These are phyloP conservation scores for Spathaspora arborariae DNA, from an alignment of 805 yeast species.

Conservation along the genomic window DNA sequence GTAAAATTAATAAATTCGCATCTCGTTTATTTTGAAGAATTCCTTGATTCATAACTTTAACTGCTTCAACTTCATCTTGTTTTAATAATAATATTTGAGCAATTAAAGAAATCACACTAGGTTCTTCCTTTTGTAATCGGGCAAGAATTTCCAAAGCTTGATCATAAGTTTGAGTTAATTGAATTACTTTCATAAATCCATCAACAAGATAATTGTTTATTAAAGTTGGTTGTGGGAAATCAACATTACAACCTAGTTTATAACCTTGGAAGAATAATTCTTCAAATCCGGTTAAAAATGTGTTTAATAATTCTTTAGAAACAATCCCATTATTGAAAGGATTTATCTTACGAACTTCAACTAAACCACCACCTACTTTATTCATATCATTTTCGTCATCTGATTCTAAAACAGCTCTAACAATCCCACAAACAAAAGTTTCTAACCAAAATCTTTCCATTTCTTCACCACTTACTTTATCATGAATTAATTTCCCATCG, in stretches of 20 bases:
- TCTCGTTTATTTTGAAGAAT: conserved; percentile 48
- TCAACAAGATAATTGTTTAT: conserved; percentile 70
- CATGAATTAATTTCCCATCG: conserved; percentile 53
- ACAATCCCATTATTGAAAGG: conserved; percentile 56
- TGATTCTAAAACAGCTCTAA: conserved; percentile 63
- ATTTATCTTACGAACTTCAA: conserved; percentile 78
- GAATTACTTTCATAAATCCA: conserved; percentile 61
- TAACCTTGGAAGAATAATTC: conserved; percentile 62
- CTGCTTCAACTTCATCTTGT: conserved; percentile 59
- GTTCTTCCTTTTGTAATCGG: conserved; percentile 48
- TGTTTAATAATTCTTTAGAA: conserved; percentile 37
- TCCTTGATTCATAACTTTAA: conserved; percentile 50
- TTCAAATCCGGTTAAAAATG: conserved; percentile 65
- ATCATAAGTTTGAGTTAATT: conserved; percentile 62
- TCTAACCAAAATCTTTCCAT: conserved; percentile 47
- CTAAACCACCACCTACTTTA: conserved; percentile 53
- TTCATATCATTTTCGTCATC: conserved; percentile 86
- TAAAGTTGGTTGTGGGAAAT: conserved; percentile 63
- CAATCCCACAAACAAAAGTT: conserved; percentile 65
- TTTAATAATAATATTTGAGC: conserved; percentile 50
- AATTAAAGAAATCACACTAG: conserved; percentile 54
- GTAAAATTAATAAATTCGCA: conserved; percentile 50
- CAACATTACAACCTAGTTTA: conserved; percentile 60
- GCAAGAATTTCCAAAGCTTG: conserved; percentile 57
- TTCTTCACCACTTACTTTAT: conserved; percentile 57